A percentile compares a stretch with the other conserved stretches of the same genome.
Evolutionary conservation across 1,139 yeast species (phyloP).

Genomic region (Saccharomyces pastorianus): DNA sequence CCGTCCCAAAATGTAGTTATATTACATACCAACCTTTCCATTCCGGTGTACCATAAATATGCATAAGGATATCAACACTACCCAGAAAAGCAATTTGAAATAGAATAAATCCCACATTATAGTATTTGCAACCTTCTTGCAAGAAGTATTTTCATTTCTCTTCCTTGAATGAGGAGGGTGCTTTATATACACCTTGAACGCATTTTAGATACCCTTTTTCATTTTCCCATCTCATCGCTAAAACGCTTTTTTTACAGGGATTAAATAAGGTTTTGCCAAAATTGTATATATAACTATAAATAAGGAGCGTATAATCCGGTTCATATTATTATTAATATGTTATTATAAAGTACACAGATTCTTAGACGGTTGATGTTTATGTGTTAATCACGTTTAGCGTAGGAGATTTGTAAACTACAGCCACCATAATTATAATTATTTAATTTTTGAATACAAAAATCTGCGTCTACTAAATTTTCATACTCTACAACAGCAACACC

Average conservation of each 20-base stretch:
- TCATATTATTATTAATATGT: not conserved
- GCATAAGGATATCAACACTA: not conserved
- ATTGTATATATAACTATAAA: not conserved
- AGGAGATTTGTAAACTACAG: conserved; percentile 55
- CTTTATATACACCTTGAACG: not conserved
- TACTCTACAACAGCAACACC: conserved; percentile 82
- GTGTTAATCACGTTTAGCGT: conserved; percentile 35
- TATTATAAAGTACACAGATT: not conserved
- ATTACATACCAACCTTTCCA: not conserved
- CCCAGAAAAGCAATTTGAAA: not conserved
- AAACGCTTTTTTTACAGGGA: not conserved
- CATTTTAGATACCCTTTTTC: not conserved
- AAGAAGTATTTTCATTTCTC: not conserved
- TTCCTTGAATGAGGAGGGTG: not conserved
- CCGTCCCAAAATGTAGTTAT: not conserved
- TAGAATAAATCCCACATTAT: not conserved
- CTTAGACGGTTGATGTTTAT: conserved; percentile 1
- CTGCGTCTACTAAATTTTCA: conserved; percentile 59
- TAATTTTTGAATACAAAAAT: conserved; percentile 61
- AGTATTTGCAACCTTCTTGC: not conserved
- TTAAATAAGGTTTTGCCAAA: not conserved
- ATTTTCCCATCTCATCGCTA: not conserved
- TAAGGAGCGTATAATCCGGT: not conserved
- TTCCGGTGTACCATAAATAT: not conserved
- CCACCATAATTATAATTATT: conserved; percentile 77